These are phyloP conservation scores for Paramecium sexaurelia DNA, from an alignment of 73 alveolate genomes.

Conservation along the genomic window DNA sequence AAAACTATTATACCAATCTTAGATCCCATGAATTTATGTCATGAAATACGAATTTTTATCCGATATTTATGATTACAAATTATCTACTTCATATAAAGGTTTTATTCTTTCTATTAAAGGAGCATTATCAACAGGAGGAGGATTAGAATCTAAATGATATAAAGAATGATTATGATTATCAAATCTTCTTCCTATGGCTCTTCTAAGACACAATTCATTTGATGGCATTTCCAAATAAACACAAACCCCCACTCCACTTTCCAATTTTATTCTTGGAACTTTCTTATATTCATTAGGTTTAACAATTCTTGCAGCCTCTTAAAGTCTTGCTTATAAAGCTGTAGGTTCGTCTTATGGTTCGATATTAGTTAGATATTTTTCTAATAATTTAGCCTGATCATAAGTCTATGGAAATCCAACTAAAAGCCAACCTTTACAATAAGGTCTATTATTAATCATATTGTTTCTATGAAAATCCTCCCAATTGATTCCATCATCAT, in stretches of 20 bases:
- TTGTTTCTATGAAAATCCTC: slow-evolving; percentile 54
- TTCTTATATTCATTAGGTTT: slow-evolving; percentile 78
- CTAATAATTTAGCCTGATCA: slow-evolving; percentile 91
- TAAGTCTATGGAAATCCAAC: slow-evolving; percentile 93
- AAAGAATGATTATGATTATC: slow-evolving; percentile 80
- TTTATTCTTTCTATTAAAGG: slow-evolving; percentile 92
- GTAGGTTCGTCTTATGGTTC: slow-evolving; percentile 82
- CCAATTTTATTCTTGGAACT: slow-evolving; percentile 76
- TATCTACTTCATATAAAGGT: slow-evolving; percentile 84
- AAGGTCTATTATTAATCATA: slow-evolving; percentile 15
- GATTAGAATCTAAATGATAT: slow-evolving; percentile 93
- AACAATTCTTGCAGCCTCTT: slow-evolving; percentile 78
- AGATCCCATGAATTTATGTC: slow-evolving; percentile 78
- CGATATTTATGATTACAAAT: slow-evolving; percentile 81
- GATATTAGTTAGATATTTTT: slow-evolving; percentile 88
- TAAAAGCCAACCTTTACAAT: slow-evolving; percentile 86
- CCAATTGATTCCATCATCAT: slow-evolving; percentile 50
- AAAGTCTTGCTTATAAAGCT: slow-evolving; percentile 65
- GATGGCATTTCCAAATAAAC: slow-evolving; percentile 83
- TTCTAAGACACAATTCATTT: slow-evolving; percentile 85
- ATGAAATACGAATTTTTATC: slow-evolving; percentile 92
- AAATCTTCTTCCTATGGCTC: slow-evolving; percentile 95
- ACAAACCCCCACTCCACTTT: slow-evolving; percentile 89
- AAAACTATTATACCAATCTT: slow-evolving; percentile 88
- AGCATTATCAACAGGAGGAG: slow-evolving; percentile 92